Evolutionary conservation across 257 asterid genomes (phyloP), one percentile per base, ranked within the genome.

Genomic region (Agastache rugosa): DNA sequence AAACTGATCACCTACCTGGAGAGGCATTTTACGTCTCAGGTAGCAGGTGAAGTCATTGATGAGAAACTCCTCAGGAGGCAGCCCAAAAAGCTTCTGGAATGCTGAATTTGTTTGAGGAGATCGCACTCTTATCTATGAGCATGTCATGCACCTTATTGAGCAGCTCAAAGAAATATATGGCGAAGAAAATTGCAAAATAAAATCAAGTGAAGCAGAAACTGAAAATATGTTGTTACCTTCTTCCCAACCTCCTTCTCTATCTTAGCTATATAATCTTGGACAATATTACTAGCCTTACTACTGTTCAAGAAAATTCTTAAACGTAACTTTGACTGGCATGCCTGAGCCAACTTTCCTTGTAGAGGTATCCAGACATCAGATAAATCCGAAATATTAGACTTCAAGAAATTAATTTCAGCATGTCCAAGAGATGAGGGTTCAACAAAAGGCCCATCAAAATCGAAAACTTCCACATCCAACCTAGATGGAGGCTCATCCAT

Each of bases 231-330:
- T 42, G 54, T 47, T 82, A 95, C 99, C 97, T 95, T 95, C 85
- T 95, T 92, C 48, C 98, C 98, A 62, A 95, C 96, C 76, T 95
- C 98, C 86, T 95, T 92, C 88, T 92, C 98, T 96, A 95, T 86
- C 88, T 87, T 95, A 59, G 90, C 81, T 76, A 95, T 54, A 84
- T 90, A 92, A 74, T 95, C 96, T 80, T 82, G 84, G 79, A 83
- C 93, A 79, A 80, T 89, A 80, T 89, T 91, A 75, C 79, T 81
- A 45, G 96, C 96, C 80, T 83, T 90, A 35, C 83, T 87, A 74
- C 90, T 89, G 79, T 89, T 86, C 90, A 95, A 87, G 83, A 92
- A 91, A 63, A 95, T 85, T 86, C 99, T 85, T 81, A 92, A 83
- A 79, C 83, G 98, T 75, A 95, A 75, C 92, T 89, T 89, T 29